Percentiles rank a stretch among this genome's conserved stretches.
These are phyloP conservation scores for Mortierella sp. DNA, from an alignment of 371 early-diverging fungal species.

Conservation along the genomic window DNA sequence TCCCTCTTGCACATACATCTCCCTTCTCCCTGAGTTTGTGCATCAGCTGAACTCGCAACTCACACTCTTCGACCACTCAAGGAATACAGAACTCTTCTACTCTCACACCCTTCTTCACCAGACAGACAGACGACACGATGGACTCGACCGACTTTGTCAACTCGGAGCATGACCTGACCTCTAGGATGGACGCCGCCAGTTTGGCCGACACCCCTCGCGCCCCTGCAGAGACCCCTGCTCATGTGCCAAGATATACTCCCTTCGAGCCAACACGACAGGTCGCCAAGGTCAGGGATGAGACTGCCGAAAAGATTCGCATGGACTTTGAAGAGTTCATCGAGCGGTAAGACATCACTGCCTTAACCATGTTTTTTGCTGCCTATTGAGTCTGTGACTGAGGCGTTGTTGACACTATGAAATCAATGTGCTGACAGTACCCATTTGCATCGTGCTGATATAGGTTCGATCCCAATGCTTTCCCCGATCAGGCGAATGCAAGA, in stretches of 20 bases:
- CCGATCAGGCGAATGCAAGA: slow-evolving; percentile 48
- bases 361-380: not conserved
- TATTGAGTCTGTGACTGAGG: not conserved
- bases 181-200: slow-evolving; percentile 50
- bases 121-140: slow-evolving; percentile 33
- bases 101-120: not conserved
- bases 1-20: not conserved
- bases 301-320: slow-evolving; percentile 82
- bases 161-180: slow-evolving; percentile 48
- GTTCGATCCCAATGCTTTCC: slow-evolving; percentile 52
- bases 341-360: slow-evolving; percentile 58
- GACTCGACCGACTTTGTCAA: slow-evolving; percentile 51
- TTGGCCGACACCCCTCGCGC: slow-evolving; percentile 53
- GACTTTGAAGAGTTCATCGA: slow-evolving; percentile 85
- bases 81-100: not conserved
- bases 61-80: not conserved
- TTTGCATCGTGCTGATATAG: slow-evolving; percentile 25
- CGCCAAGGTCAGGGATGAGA: slow-evolving; percentile 80
- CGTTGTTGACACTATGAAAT: not conserved
- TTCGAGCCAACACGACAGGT: slow-evolving; percentile 62
- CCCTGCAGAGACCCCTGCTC: slow-evolving; percentile 17
- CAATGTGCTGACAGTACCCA: not conserved
- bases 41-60: not conserved
- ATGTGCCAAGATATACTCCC: slow-evolving; percentile 38
- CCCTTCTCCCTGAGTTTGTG: not conserved